Conservation (phyloP, 768 basidiomycete species). For the Mrakia frigida region DNA sequence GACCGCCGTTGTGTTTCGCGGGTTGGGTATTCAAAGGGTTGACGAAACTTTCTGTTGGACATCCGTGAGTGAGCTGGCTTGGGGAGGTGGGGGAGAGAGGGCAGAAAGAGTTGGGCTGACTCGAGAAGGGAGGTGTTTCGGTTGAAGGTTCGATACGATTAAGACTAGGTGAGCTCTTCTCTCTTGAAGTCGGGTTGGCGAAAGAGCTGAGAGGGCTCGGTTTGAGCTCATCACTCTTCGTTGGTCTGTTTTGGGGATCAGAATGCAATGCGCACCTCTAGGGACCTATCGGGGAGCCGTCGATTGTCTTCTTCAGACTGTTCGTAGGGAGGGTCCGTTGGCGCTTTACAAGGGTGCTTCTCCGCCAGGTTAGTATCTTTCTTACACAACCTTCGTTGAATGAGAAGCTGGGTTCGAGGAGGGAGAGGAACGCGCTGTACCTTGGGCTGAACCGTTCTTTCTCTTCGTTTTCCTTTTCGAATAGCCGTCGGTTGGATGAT, state of each 20-base stretch:
- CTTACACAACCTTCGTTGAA: too few relatives aligned
- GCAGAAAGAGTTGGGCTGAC: too few relatives aligned
- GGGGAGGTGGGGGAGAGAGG: too few relatives aligned
- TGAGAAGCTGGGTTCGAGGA: too few relatives aligned
- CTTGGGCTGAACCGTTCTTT: too few relatives aligned
- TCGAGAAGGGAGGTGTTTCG: neutral
- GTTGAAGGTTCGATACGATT: slow-evolving; percentile 40
- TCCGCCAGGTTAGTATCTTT: neutral
- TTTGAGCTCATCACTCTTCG: neutral
- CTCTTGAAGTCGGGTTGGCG: too few relatives aligned
- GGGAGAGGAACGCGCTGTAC: too few relatives aligned
- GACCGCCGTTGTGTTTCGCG: neutral
- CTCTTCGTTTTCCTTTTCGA: too few relatives aligned
- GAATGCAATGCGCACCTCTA: slow-evolving; percentile 2
- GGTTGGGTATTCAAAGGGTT: neutral
- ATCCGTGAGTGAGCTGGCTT: slow-evolving; percentile 30
- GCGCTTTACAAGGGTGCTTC: slow-evolving; percentile 23
- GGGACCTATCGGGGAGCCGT: slow-evolving; percentile 7
- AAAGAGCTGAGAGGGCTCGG: too few relatives aligned
- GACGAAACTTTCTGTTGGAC: slow-evolving; percentile 34
- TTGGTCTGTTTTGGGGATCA: neutral
- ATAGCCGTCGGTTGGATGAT: slow-evolving; percentile 42
- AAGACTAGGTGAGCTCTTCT: slow-evolving; percentile 14
- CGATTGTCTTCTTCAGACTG: slow-evolving; percentile 10
- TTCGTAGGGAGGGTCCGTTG: slow-evolving; percentile 10